phyloP scores from a whole-genome alignment of 495 filamentous ascomycete species.

The Thermothielavioides terrestris region DNA sequence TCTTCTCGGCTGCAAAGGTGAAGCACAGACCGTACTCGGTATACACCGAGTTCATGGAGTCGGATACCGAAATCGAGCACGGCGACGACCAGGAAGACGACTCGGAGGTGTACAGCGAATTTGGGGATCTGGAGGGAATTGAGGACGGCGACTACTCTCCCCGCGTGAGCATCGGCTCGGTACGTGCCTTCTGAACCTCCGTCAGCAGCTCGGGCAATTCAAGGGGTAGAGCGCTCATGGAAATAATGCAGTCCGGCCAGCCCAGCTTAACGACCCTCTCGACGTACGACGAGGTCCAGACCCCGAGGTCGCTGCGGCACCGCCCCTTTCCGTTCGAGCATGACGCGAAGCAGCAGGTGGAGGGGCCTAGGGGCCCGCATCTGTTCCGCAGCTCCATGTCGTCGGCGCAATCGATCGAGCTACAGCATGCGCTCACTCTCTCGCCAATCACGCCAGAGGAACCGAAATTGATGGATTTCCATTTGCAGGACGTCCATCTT shows the following conservation, averaged over 20 bases:
- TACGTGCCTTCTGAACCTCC: slow-evolving; percentile 30
- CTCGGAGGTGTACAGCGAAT: slow-evolving; percentile 43
- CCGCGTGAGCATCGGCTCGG: slow-evolving; percentile 56
- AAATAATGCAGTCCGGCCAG: slow-evolving; percentile 44
- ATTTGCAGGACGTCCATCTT: slow-evolving; percentile 27
- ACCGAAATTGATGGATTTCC: slow-evolving; percentile 27
- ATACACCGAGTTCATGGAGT: slow-evolving; percentile 65
- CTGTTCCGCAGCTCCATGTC: slow-evolving; percentile 63
- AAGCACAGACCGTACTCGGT: slow-evolving; percentile 49
- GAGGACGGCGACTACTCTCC: slow-evolving; percentile 57
- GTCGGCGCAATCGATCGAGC: slow-evolving; percentile 43
- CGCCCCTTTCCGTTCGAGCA: slow-evolving; percentile 10
- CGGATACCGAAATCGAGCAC: slow-evolving; percentile 59
- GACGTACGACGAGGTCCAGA: slow-evolving; percentile 65
- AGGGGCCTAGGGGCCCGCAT: slow-evolving; percentile 79
- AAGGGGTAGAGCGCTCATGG: background rate
- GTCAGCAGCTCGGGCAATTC: background rate
- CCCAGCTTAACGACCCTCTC: slow-evolving; percentile 66
- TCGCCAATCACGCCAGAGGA: slow-evolving; percentile 51
- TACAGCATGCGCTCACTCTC: slow-evolving; percentile 53
- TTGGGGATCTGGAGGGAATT: slow-evolving; percentile 33
- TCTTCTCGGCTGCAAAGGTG: slow-evolving; percentile 33
- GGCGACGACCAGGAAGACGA: slow-evolving; percentile 45
- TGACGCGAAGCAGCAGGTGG: slow-evolving; percentile 42
- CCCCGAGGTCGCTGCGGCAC: slow-evolving; percentile 48